These are phyloP conservation scores for Hygrocybe coccinea DNA, from an alignment of 768 basidiomycete genomes.

Conservation along the genomic window DNA sequence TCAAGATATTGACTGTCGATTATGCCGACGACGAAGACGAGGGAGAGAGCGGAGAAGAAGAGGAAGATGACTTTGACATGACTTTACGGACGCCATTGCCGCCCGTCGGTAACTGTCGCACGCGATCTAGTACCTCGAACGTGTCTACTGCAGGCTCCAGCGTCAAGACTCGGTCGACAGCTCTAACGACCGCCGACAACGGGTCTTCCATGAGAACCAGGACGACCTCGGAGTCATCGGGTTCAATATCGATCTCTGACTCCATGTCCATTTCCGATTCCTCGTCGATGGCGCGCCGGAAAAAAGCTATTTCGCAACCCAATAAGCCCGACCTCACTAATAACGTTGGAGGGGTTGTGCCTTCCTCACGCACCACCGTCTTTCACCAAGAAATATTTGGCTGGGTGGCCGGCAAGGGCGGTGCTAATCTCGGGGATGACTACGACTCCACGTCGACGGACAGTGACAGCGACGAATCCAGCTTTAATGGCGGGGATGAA, in stretches of 20 bases:
- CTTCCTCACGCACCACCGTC: not conserved
- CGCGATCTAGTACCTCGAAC: constrained; percentile 15
- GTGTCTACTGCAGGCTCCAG: constrained; percentile 9
- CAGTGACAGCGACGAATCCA: constrained; percentile 1
- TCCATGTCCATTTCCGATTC: constrained; percentile 21
- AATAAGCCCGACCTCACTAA: not conserved
- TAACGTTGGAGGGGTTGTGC: not conserved
- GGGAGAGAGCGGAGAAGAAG: constrained; percentile 33
- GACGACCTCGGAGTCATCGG: constrained; percentile 41
- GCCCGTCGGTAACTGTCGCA: constrained; percentile 20
- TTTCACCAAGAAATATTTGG: constrained; percentile 13
- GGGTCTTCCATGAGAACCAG: constrained; percentile 36
- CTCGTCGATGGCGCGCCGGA: constrained; percentile 39
- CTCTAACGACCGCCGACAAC: constrained; percentile 37
- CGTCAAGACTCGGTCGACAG: constrained; percentile 20
- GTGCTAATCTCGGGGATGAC: not conserved
- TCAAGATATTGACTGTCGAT: not conserved
- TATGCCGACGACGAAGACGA: constrained; percentile 23
- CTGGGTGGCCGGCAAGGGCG: constrained; percentile 4
- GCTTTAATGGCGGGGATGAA: not conserved
- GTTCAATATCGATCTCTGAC: constrained; percentile 26
- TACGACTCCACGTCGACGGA: not conserved
- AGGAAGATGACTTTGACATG: constrained; percentile 62
- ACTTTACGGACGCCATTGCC: constrained; percentile 62
- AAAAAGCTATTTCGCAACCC: constrained; percentile 32